Conservation (phyloP, 1,139 yeast species). For the Yamadazyma diddensiae region DNA sequence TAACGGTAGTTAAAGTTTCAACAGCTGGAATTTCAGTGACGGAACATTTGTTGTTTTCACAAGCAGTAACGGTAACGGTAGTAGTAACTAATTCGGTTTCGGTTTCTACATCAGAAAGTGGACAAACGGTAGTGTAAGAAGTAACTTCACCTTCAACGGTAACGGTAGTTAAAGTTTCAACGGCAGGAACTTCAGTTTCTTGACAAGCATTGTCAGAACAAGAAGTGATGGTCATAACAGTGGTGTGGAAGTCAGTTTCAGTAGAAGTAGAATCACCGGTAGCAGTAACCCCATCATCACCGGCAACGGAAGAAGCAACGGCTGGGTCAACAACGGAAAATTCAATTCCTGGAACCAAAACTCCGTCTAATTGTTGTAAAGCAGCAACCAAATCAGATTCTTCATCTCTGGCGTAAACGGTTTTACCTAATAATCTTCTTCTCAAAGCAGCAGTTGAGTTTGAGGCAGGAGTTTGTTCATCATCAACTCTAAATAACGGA, state of each 20-base stretch:
- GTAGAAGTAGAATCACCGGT: constrained; percentile 13
- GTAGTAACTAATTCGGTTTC: constrained; percentile 10
- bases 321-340: constrained; percentile 16
- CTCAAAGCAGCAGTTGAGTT: constrained; percentile 42
- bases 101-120: constrained; percentile 13
- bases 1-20: constrained; percentile 36
- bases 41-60: constrained; percentile 14
- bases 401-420: constrained; percentile 13
- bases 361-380: constrained; percentile 27
- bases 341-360: constrained; percentile 14
- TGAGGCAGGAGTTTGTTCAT: constrained; percentile 23
- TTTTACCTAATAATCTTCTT: constrained; percentile 24
- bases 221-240: constrained; percentile 41
- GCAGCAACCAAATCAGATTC: constrained; percentile 20
- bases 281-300: constrained; percentile 7
- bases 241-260: constrained; percentile 17
- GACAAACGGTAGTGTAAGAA: constrained; percentile 22
- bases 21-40: constrained; percentile 22
- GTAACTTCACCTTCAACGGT: constrained; percentile 24
- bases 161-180: constrained; percentile 17
- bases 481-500: constrained; percentile 26
- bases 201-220: constrained; percentile 37
- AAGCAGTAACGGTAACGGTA: constrained; percentile 16
- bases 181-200: constrained; percentile 28
- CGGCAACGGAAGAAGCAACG: constrained; percentile 10